phyloP scores from a whole-genome alignment of 2,329 filamentous ascomycete species.

The Pseudogymnoascus sp. region DNA sequence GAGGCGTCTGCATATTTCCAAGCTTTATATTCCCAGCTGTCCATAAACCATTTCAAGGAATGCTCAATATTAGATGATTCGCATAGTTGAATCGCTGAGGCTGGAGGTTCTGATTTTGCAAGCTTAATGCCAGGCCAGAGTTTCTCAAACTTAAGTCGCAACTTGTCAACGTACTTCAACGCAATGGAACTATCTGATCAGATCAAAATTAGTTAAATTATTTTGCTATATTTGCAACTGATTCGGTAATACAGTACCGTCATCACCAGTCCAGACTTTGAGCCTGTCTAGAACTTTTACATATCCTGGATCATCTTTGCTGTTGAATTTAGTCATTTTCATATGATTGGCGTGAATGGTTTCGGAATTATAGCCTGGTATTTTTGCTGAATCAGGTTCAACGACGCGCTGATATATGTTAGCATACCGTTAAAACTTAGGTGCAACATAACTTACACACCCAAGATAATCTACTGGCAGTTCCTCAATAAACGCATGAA shows the following conservation, averaged over 20 bases:
- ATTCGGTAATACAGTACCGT: not conserved
- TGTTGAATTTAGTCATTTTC: slow-evolving; percentile 29
- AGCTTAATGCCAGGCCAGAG: not conserved
- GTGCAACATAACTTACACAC: slow-evolving; percentile 4
- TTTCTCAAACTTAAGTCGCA: not conserved
- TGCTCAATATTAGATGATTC: not conserved
- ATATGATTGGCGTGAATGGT: slow-evolving; percentile 29
- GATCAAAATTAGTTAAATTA: not conserved
- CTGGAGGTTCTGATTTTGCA: not conserved
- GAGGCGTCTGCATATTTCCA: not conserved
- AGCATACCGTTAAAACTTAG: not conserved
- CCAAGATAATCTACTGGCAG: slow-evolving; percentile 23
- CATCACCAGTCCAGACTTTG: not conserved
- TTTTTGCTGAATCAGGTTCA: slow-evolving; percentile 26
- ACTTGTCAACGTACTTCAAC: not conserved
- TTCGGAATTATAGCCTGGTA: slow-evolving; percentile 25
- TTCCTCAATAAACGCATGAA: slow-evolving; percentile 32
- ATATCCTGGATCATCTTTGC: slow-evolving; percentile 13
- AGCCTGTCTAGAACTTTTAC: slow-evolving; percentile 7
- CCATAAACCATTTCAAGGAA: not conserved
- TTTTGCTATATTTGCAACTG: not conserved
- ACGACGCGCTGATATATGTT: slow-evolving; percentile 18
- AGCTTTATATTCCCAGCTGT: not conserved
- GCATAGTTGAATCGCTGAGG: not conserved
- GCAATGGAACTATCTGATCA: not conserved